phyloP scores from a whole-genome alignment of 495 filamentous ascomycete genomes.

The Hyaloscypha hepaticicola region DNA sequence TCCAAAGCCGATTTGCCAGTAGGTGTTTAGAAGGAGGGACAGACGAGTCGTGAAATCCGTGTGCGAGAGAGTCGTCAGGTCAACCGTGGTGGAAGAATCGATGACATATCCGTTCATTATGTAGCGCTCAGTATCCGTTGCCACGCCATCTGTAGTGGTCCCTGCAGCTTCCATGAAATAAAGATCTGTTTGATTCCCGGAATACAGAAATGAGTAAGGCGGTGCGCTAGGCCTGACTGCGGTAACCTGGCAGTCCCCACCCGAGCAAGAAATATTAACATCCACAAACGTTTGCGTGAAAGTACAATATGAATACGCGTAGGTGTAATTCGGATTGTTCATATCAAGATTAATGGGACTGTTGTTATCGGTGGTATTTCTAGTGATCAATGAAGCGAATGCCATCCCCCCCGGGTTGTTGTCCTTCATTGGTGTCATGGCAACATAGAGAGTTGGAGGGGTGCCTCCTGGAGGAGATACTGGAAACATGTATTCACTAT shows the following conservation, averaged over 20 bases:
- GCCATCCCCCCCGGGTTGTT: background rate
- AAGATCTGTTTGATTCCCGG: background rate
- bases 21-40: background rate
- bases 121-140: slow-evolving; percentile 1
- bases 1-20: slow-evolving; percentile 4
- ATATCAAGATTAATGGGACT: background rate
- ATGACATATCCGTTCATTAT: background rate
- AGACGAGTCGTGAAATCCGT: background rate
- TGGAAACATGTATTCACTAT: too few relatives aligned
- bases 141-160: background rate
- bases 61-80: too few relatives aligned
- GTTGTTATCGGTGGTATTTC: background rate
- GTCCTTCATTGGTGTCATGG: background rate
- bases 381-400: slow-evolving; percentile 2
- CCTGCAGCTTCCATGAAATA: background rate
- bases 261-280: background rate
- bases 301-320: background rate
- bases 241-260: background rate
- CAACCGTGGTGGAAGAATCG: too few relatives aligned
- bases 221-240: background rate
- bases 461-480: too few relatives aligned
- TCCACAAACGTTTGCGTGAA: slow-evolving; percentile 2
- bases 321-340: background rate
- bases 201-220: background rate
- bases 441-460: background rate